Evolutionary conservation across 441 rosid genomes (phyloP).

Genomic region (Raphanus hybrid): DNA sequence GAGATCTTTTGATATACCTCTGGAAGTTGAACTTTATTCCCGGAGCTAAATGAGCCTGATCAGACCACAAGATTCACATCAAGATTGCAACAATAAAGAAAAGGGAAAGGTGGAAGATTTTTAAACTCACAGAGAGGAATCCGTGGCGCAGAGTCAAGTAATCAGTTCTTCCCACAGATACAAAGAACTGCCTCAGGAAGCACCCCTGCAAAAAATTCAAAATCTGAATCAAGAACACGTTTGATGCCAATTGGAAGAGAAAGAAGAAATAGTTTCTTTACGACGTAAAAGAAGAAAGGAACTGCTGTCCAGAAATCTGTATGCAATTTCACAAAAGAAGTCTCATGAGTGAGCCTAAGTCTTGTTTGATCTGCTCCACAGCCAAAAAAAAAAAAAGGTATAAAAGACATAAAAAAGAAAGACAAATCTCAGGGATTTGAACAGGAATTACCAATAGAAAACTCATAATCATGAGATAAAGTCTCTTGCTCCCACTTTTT

Average conservation of each 20-base stretch:
- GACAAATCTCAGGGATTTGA: not conserved
- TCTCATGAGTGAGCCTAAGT: constrained; percentile 86
- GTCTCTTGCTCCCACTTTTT: constrained; percentile 89
- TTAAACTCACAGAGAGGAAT: constrained; percentile 73
- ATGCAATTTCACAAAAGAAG: constrained; percentile 88
- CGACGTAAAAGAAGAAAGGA: constrained; percentile 82
- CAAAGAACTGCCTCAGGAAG: constrained; percentile 89
- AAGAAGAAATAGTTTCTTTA: constrained; percentile 43
- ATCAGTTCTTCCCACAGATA: constrained; percentile 79
- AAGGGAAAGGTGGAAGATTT: not conserved
- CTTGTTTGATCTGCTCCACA: constrained; percentile 75
- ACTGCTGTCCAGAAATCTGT: constrained; percentile 82
- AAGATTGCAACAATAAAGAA: not conserved
- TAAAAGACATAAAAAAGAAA: not conserved
- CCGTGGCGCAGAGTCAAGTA: constrained; percentile 88
- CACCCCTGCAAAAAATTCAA: constrained; percentile 59
- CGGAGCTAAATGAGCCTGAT: constrained; percentile 67
- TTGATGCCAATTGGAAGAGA: constrained; percentile 15
- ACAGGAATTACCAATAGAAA: constrained; percentile 58
- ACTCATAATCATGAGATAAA: constrained; percentile 68
- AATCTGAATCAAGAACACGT: constrained; percentile 11
- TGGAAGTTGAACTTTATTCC: constrained; percentile 68
- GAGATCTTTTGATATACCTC: constrained; percentile 69
- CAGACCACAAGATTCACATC: not conserved
- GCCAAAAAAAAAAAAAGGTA: constrained; percentile 2